phyloP scores from a whole-genome alignment of 805 yeast genomes.

The Wickerhamomyces silvicola region DNA sequence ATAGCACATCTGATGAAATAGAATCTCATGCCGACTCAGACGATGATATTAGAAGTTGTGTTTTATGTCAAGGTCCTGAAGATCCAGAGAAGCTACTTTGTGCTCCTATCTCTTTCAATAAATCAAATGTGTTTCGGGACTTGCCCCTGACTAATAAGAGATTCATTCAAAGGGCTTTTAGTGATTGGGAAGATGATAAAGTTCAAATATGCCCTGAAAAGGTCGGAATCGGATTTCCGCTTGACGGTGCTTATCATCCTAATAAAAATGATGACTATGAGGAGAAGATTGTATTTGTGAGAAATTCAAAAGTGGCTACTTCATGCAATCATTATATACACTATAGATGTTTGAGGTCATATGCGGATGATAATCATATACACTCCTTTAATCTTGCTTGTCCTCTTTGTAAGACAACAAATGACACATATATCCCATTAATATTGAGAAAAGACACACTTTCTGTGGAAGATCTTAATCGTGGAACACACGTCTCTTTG shows the following conservation, averaged over 20 bases:
- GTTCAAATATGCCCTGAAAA: constrained; percentile 24
- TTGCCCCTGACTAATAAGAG: constrained; percentile 9
- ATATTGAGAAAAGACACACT: constrained; percentile 38
- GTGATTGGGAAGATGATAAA: constrained; percentile 23
- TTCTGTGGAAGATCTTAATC: no score
- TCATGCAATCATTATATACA: constrained; percentile 97
- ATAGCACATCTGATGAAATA: constrained; percentile 36
- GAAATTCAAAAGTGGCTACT: constrained; percentile 7
- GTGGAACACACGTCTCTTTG: no score
- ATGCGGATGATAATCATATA: constrained; percentile 52
- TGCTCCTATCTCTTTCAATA: constrained; percentile 44
- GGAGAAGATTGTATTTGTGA: no score
- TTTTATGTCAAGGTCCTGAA: constrained; percentile 52
- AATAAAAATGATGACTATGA: no score
- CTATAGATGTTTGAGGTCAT: constrained; percentile 64
- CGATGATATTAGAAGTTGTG: constrained; percentile 36
- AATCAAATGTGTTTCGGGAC: constrained; percentile 24
- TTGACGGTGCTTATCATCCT: no score
- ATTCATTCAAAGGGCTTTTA: constrained; percentile 10
- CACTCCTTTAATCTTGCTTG: constrained; percentile 73
- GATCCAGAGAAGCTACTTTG: constrained; percentile 45
- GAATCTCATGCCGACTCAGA: constrained; percentile 15
- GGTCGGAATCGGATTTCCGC: no score
- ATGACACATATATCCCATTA: constrained; percentile 69
- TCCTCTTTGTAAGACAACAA: constrained; percentile 85